Percentiles rank a stretch among this genome's conserved stretches.
These are phyloP conservation scores for Scytalidium lignicola DNA, from an alignment of 2,329 filamentous ascomycete species.

Conservation along the genomic window DNA sequence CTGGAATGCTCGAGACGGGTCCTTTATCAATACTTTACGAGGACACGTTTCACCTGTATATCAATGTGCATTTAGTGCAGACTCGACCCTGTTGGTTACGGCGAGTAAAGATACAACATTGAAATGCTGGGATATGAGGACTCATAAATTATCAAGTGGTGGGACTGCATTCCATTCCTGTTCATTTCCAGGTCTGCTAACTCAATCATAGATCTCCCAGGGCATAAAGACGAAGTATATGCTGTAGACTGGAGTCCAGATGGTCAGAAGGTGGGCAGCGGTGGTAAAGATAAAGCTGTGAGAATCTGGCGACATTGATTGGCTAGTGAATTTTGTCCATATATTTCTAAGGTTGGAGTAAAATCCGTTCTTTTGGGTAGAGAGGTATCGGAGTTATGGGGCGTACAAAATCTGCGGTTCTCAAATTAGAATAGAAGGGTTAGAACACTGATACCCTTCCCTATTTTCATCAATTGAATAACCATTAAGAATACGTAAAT, in stretches of 20 bases:
- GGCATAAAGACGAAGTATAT: constrained; percentile 90
- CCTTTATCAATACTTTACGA: constrained; percentile 80
- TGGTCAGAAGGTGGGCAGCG: constrained; percentile 81
- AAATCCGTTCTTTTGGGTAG: too few species aligned
- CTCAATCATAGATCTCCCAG: constrained; percentile 64
- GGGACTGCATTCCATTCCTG: constrained; percentile 9
- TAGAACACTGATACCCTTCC: too few species aligned
- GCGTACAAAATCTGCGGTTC: too few species aligned
- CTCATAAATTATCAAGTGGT: constrained; percentile 65
- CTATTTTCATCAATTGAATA: too few species aligned
- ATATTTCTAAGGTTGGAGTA: too few species aligned
- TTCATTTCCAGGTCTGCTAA: constrained; percentile 4
- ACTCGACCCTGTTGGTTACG: constrained; percentile 83
- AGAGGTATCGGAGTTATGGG: too few species aligned
- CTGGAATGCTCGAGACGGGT: constrained; percentile 72
- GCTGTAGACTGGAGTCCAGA: constrained; percentile 94
- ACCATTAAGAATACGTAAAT: too few species aligned
- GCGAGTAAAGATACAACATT: constrained; percentile 88
- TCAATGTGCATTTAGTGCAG: constrained; percentile 86
- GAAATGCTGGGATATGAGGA: constrained; percentile 90
- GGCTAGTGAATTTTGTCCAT: too few species aligned
- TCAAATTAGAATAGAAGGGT: too few species aligned
- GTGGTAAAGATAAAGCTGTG: constrained; percentile 84
- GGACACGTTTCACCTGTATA: constrained; percentile 92
- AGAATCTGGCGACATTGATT: constrained; percentile 45